Base-by-base conservation (phyloP, 306 rosid species). In the Ormosia emarginata region DNA sequence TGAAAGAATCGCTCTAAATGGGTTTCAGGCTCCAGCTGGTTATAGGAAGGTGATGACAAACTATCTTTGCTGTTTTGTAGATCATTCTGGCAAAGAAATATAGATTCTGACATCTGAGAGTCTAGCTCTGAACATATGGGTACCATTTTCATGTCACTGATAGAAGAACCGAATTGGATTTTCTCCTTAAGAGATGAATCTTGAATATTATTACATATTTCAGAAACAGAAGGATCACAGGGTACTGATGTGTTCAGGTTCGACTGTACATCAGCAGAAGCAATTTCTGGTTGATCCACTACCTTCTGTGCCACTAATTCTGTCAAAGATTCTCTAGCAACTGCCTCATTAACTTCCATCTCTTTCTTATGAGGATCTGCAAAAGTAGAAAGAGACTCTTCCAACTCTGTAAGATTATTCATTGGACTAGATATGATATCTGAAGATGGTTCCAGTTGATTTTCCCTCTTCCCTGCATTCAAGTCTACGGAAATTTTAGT, bases 221-320 rank as follows among this genome's bases (percentile, higher is more conserved):
- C 83, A 55, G 80, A 71, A 88, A 56, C 79, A 61, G 74, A 82
- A 75, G 69, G 75, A 73, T 37, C 83, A 33, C 67, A 32, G 7
- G 77, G 50, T 43, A 75, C 80, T 41, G 88, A 61, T 85, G 70
- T 47, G 37, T 57, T 74, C 81, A 82, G 53, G 80, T 47, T 77
- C 14, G 79, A 62, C 69, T 61, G 86, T 29, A 49, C 72, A 81
- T 82, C 87, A 47, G 86, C 61, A 10, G 79, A 46, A 80, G 82
- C 66, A 86, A 83, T 79, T 55, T 90, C 83, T 33, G 36, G 66
- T 65, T 67, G 83, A 85, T 77, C 81, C 75, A 56, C 78, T 68
- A 74, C 82, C 67, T 53, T 47, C 15, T 34, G 79, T 57, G 72
- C 52, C 68, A 71, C 81, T 49, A 85, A 64, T 52, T 79, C 90